Conservation (phyloP, 768 basidiomycete genomes). For the Mycena capillaripes region DNA sequence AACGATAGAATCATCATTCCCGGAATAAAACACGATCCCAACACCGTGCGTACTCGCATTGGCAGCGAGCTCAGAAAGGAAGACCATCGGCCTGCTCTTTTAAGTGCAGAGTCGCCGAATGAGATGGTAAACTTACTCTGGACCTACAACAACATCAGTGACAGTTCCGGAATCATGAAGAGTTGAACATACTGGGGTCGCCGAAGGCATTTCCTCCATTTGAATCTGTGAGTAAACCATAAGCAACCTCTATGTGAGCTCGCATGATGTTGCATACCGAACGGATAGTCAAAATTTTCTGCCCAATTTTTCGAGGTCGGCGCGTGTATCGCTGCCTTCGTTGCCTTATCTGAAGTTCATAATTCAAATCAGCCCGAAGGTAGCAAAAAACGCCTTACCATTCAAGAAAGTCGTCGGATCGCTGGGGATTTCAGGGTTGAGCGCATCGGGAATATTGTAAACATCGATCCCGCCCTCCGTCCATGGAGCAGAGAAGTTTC, state of each 20-base stretch:
- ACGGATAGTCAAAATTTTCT: constrained; percentile 39
- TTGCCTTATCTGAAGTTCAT: constrained; percentile 57
- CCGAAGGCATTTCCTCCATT: constrained; percentile 4
- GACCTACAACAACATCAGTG: constrained; percentile 44
- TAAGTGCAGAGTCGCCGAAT: too few species aligned
- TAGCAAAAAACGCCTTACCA: constrained; percentile 48
- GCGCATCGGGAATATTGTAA: constrained; percentile 69
- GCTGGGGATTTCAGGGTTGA: constrained; percentile 59
- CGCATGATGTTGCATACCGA: too few species aligned
- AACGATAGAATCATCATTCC: constrained; percentile 63
- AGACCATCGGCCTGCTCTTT: constrained; percentile 63
- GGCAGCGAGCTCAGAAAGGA: constrained; percentile 60
- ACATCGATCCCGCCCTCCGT: constrained; percentile 38
- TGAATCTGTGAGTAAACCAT: too few species aligned
- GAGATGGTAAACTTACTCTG: too few species aligned
- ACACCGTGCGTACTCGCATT: constrained; percentile 56
- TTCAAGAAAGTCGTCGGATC: constrained; percentile 66
- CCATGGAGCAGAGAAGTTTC: constrained; percentile 78
- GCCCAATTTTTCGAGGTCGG: constrained; percentile 66
- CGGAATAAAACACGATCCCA: constrained; percentile 59
- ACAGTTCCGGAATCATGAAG: constrained; percentile 31
- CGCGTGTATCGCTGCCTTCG: constrained; percentile 74
- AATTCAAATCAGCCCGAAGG: not conserved
- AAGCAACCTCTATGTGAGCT: too few species aligned
- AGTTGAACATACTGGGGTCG: constrained; percentile 25